These are phyloP conservation scores for Phaseolus lunatus DNA, from an alignment of 306 rosid genomes.

Conservation along the genomic window DNA sequence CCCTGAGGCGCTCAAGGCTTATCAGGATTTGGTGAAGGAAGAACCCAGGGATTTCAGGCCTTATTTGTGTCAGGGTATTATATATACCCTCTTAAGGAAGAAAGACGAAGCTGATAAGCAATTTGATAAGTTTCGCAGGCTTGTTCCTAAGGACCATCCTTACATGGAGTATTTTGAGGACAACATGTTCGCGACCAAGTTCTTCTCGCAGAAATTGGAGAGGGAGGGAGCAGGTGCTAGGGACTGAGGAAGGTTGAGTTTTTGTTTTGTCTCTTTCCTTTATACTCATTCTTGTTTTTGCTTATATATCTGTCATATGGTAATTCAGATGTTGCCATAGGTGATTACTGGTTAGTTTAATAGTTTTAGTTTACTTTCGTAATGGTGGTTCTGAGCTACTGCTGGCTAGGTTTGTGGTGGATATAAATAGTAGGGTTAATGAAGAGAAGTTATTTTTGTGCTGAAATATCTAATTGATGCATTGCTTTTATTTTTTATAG, in stretches of 20 bases:
- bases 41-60: slow-evolving; percentile 98
- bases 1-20: slow-evolving; percentile 68
- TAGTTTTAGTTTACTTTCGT: slow-evolving; percentile 6
- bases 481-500: background rate
- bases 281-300: background rate
- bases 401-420: slow-evolving; percentile 40
- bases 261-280: background rate
- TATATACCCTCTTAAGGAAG: slow-evolving; percentile 78
- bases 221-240: slow-evolving; percentile 65
- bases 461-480: slow-evolving; percentile 26
- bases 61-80: slow-evolving; percentile 88
- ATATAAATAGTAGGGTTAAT: slow-evolving; percentile 36
- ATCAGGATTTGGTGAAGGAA: slow-evolving; percentile 85
- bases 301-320: slow-evolving; percentile 31
- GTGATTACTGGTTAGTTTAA: background rate
- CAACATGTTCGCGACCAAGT: slow-evolving; percentile 78
- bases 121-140: slow-evolving; percentile 77
- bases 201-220: slow-evolving; percentile 65
- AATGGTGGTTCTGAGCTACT: slow-evolving; percentile 6
- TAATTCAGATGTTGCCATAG: slow-evolving; percentile 31
- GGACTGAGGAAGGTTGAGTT: slow-evolving; percentile 50
- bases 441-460: slow-evolving; percentile 34
- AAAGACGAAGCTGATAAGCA: slow-evolving; percentile 90
- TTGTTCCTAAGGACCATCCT: slow-evolving; percentile 92
- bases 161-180: slow-evolving; percentile 86